phyloP scores from a whole-genome alignment of 2,329 filamentous ascomycete genomes.

The Trichophyton verrucosum region DNA sequence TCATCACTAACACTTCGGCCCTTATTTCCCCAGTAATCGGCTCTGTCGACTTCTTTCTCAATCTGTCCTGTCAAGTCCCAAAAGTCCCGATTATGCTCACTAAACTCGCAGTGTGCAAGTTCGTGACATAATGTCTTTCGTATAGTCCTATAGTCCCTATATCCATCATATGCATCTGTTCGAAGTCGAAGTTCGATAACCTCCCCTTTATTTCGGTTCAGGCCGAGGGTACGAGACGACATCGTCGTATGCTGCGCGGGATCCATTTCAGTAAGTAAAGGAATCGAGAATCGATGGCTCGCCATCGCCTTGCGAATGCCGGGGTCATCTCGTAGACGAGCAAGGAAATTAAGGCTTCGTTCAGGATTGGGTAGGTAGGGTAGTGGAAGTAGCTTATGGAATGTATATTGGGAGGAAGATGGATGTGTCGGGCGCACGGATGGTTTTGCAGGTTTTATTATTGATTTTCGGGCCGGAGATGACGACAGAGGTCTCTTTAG shows the following conservation, averaged over 20 bases:
- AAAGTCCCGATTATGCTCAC: conserved; percentile 73
- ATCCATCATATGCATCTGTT: conserved; percentile 92
- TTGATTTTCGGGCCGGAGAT: conserved; percentile 15
- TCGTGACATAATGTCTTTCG: conserved; percentile 90
- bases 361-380: conserved; percentile 64
- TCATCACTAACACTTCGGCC: conserved; percentile 50
- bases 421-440: conserved; percentile 21
- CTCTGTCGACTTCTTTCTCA: conserved; percentile 69
- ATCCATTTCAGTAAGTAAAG: conserved; percentile 89
- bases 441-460: conserved; percentile 16
- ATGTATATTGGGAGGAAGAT: conserved; percentile 52
- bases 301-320: conserved; percentile 77
- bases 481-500: conserved; percentile 27
- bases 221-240: conserved; percentile 66
- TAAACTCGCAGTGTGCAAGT: conserved; percentile 79
- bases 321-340: conserved; percentile 65
- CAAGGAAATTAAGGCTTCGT: conserved; percentile 57
- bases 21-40: conserved; percentile 69
- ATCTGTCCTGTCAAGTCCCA: conserved; percentile 83
- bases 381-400: conserved; percentile 63
- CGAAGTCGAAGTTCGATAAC: conserved; percentile 80
- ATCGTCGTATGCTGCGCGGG: conserved; percentile 70
- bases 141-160: conserved; percentile 83
- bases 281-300: conserved; percentile 72
- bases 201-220: conserved; percentile 80